phyloP scores from a whole-genome alignment of 352 stramenopile genomes.

The Phytopythium litorale region DNA sequence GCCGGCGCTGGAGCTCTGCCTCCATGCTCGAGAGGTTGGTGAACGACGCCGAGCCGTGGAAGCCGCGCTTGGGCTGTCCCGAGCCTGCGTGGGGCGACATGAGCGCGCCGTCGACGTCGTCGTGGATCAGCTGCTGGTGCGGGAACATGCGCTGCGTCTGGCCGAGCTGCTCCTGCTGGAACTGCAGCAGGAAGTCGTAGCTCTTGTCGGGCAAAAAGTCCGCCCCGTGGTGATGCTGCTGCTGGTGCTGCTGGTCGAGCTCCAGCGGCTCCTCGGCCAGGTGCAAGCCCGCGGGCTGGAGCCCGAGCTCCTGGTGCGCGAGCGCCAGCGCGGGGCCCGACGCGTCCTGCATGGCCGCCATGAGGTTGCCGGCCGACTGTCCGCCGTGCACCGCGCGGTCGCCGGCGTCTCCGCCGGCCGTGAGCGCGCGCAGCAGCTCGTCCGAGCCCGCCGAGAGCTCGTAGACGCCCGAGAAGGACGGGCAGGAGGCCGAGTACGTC shows the following conservation, averaged over 20 bases:
- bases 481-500: slow-evolving; percentile 71
- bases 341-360: slow-evolving; percentile 6
- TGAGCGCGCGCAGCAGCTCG: slow-evolving; percentile 41
- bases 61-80: slow-evolving; percentile 24
- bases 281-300: slow-evolving; percentile 11
- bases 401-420: slow-evolving; percentile 16
- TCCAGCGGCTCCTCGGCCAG: slow-evolving; percentile 24
- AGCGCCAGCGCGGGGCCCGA: neutral
- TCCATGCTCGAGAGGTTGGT: slow-evolving; percentile 75
- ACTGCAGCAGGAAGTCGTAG: slow-evolving; percentile 58
- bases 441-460: slow-evolving; percentile 30
- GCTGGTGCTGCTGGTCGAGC: slow-evolving; percentile 7
- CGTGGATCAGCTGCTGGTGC: slow-evolving; percentile 31
- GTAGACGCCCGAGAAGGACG: slow-evolving; percentile 68
- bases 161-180: slow-evolving; percentile 52
- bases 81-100: slow-evolving; percentile 9
- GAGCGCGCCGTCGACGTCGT: slow-evolving; percentile 20
- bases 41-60: slow-evolving; percentile 71
- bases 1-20: slow-evolving; percentile 42
- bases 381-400: slow-evolving; percentile 15
- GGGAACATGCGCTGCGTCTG: slow-evolving; percentile 43
- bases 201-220: slow-evolving; percentile 27
- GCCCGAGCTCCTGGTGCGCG: neutral
- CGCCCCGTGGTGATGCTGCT: slow-evolving; percentile 1
- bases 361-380: slow-evolving; percentile 12